Evolutionary conservation across 2,329 filamentous ascomycete species (phyloP), one percentile per base, ranked within the genome.

Genomic region (Talaromyces sp.): DNA sequence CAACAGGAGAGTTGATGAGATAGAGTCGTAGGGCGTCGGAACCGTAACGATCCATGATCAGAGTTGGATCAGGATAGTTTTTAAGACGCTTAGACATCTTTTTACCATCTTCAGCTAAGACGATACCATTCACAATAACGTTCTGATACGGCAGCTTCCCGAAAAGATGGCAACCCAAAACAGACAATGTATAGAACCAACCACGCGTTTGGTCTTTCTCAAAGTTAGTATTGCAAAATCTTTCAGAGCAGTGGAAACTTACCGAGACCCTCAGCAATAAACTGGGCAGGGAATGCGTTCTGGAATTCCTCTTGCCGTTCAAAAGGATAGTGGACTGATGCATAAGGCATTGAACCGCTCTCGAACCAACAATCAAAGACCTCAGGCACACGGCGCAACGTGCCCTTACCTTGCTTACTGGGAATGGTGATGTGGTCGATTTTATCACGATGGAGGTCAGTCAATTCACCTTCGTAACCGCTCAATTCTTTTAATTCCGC

Each of bases 301-400:
- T 67, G 19, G 68, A 97, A 94, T 66, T 89, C 85, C 10, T 93
- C 91, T 70, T 89, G 86, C 73, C 95, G 95, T 79, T 94, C 90
- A 74, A 97, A 97, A 7, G 93, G 93, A 74, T 96, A 97, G 76
- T 97, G 93, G 68, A 90, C 87, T 69, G 90, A 93, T 49, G 92
- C 91, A 74, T 96, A 97, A 2, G 93, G 93, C 93, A 97, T 97
- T 74, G 90, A 93, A 67, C 93, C 93, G 50, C 93, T 97, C 78
- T 97, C 93, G 68, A 97, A 96, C 93, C 93, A 97, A 75, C 93
- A 97, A 79, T 97, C 93, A 71, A 97, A 97, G 4, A 97, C 92
- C 75, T 97, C 93, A 60, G 92, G 89, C 10, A 95, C 85, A 70
- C 93, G 89, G 72, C 85, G 89, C 68, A 97, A 81, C n/a, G 85